Evolutionary conservation across 495 filamentous ascomycete genomes (phyloP).

Genomic region (Xylaria venustula): DNA sequence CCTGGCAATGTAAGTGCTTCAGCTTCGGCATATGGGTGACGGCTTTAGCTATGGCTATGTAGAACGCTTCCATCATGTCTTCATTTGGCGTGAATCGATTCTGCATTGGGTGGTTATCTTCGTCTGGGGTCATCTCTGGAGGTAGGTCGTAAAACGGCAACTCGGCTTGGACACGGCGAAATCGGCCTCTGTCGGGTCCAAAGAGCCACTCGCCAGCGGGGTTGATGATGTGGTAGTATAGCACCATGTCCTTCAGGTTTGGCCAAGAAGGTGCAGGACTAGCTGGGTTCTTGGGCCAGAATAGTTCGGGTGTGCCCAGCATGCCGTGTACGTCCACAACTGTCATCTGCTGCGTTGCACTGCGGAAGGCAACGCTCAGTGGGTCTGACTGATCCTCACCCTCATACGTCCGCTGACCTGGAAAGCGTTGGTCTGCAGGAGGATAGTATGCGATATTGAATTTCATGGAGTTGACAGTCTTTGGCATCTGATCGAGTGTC

Average conservation of each 20-base stretch:
- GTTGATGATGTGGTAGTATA: not conserved
- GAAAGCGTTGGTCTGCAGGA: not conserved
- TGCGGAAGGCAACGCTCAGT: slow-evolving; percentile 1
- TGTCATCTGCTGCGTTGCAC: not conserved
- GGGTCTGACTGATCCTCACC: not conserved
- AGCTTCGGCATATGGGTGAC: slow-evolving; percentile 2
- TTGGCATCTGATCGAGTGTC: not conserved
- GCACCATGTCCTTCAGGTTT: not conserved
- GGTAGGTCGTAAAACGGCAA: not conserved
- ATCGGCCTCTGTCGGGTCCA: not conserved
- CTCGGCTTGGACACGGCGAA: not conserved
- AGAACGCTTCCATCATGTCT: slow-evolving; percentile 3
- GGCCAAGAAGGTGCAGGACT: slow-evolving; percentile 3
- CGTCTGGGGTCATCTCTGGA: not conserved
- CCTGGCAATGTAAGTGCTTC: not conserved
- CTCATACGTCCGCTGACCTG: not conserved
- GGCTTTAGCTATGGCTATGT: not conserved
- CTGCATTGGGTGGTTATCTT: not conserved
- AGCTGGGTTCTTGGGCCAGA: not conserved
- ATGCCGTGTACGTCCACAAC: not conserved
- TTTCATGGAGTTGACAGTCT: not conserved
- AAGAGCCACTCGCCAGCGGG: slow-evolving; percentile 1
- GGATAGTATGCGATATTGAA: not conserved
- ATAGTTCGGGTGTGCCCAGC: slow-evolving; percentile 1
- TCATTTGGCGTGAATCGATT: not conserved